Evolutionary conservation across 2,329 filamentous ascomycete species (phyloP).

Genomic region (Calonectria ilicicola): DNA sequence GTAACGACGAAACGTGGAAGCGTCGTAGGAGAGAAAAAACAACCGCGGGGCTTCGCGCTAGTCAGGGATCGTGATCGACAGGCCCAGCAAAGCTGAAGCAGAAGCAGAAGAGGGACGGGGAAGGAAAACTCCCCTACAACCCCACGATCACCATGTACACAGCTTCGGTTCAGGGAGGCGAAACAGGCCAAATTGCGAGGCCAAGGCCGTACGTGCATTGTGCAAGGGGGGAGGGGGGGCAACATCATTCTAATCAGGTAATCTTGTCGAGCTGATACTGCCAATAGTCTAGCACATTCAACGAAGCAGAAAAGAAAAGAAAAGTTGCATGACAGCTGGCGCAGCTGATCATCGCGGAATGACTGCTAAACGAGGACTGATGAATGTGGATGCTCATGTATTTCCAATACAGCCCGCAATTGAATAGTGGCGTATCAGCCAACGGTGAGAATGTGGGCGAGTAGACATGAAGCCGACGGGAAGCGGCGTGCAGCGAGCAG

Average conservation of each 20-base stretch:
- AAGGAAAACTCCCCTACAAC: slow-evolving; percentile 2
- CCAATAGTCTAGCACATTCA: not conserved
- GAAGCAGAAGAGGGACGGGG: not conserved
- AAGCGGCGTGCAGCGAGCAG: slow-evolving; percentile 37
- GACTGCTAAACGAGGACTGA: not conserved
- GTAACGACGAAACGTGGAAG: slow-evolving; percentile 27
- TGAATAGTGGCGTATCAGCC: not conserved
- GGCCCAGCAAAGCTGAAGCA: slow-evolving; percentile 22
- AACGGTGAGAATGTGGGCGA: not conserved
- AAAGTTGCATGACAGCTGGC: slow-evolving; percentile 14
- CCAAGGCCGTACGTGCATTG: slow-evolving; percentile 2
- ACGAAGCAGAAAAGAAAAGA: slow-evolving; percentile 14
- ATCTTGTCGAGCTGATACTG: not conserved
- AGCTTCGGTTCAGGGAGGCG: slow-evolving; percentile 3
- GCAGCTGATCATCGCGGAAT: not conserved
- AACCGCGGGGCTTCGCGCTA: slow-evolving; percentile 11
- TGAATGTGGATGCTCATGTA: not conserved
- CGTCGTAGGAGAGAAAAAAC: slow-evolving; percentile 22
- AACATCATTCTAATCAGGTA: slow-evolving; percentile 6
- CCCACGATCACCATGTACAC: slow-evolving; percentile 17
- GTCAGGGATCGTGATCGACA: slow-evolving; percentile 21
- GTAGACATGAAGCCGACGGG: slow-evolving; percentile 31
- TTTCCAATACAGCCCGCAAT: not conserved
- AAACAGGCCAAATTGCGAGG: slow-evolving; percentile 10
- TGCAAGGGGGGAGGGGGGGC: not conserved